Percentiles rank a stretch among this genome's conserved stretches.
phyloP scores from a whole-genome alignment of 108 stramenopile species.

The Chaetoceros tenuissimus region DNA sequence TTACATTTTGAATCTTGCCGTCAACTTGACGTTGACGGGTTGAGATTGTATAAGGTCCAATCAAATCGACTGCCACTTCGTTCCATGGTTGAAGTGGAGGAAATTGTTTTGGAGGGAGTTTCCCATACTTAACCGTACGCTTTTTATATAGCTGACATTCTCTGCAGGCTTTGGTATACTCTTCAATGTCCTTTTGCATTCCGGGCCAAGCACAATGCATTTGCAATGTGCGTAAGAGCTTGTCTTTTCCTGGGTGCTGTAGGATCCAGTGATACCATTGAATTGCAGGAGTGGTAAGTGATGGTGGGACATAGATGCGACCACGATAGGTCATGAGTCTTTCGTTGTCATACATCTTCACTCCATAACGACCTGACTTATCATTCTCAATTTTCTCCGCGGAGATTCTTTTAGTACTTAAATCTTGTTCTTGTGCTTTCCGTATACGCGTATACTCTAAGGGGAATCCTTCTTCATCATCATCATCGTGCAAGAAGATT shows the following conservation, averaged over 20 bases:
- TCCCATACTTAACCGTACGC: constrained; percentile 15
- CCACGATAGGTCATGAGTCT: no score
- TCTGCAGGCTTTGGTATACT: constrained; percentile 14
- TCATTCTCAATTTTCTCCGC: no score
- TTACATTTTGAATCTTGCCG: background rate
- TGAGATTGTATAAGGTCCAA: constrained; percentile 31
- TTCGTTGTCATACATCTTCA: no score
- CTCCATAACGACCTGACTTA: no score
- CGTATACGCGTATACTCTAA: background rate
- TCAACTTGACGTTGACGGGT: constrained; percentile 1
- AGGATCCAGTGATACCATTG: constrained; percentile 14
- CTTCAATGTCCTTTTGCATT: constrained; percentile 9
- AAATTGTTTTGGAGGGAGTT: constrained; percentile 23
- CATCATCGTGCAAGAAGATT: background rate
- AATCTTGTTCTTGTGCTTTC: no score
- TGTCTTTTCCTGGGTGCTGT: constrained; percentile 14
- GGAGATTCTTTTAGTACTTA: no score
- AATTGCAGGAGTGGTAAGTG: constrained; percentile 4
- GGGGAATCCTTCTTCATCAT: background rate
- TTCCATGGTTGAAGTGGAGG: constrained; percentile 14
- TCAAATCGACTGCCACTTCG: constrained; percentile 26
- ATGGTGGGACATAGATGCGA: constrained; percentile 23
- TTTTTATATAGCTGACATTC: constrained; percentile 20
- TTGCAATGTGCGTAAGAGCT: constrained; percentile 11
- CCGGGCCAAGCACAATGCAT: constrained; percentile 17